Evolutionary conservation across 306 rosid genomes (phyloP), one percentile per base, ranked within the genome.

Genomic region (Dalbergia cultrata): DNA sequence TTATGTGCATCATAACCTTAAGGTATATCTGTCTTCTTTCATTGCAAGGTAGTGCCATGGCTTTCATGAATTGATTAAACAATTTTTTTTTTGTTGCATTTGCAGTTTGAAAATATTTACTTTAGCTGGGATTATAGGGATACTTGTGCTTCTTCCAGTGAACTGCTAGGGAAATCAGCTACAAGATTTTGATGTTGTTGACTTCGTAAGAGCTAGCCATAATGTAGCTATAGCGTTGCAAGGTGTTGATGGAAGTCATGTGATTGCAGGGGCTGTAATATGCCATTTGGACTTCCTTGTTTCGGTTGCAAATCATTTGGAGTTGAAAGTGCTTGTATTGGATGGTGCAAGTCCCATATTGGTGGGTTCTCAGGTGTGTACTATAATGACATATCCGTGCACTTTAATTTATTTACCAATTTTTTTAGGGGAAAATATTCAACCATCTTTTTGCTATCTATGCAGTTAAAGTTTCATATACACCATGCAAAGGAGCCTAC

Each of bases 221-320:
- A 95, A 86, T 69, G 92, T 95, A 19, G 85, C 93, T 56, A 93
- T 95, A 75, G 82, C 84, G 5, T 85, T 95, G 84, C 93, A 93
- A 77, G 98, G 93, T 83, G 83, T 95, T 26, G 97, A 91, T 70
- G 90, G 77, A 54, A 87, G 80, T 80, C 86, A 81, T 70, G 96
- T 93, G 75, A 86, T 77, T 84, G 88, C 98, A 19, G 99, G 99
- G 35, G 98, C 91, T 9, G 98, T 95, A 16, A 87, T 95, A 34
- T 95, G 99, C 86, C 98, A 95, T 86, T 98, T 97, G 34, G 92
- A 88, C 86, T 93, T 92, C 82, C 99, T 97, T 6, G 93, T 92
- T 80, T 70, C 83, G 10, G 72, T 88, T 64, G 88, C 98, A 65
- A 95, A 84, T 64, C 96, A 85, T 83, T 88, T 95, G 89, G 99